These are phyloP conservation scores for Chaetothyriales sp. DNA, from an alignment of 2,329 filamentous ascomycete species.

Conservation along the genomic window DNA sequence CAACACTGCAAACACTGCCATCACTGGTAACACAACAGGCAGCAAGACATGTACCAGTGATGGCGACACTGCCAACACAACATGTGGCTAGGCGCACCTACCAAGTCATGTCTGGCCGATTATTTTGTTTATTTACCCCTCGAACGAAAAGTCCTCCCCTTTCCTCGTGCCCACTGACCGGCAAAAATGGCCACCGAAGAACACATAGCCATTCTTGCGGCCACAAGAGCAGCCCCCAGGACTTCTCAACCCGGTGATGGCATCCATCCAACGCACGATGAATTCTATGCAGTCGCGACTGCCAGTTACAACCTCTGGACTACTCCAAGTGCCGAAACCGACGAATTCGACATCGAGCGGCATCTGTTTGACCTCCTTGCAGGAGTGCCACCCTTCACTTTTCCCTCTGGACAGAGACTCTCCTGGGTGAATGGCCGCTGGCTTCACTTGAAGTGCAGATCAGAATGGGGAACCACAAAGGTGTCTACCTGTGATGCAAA, in stretches of 20 bases:
- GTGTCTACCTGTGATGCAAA: neutral
- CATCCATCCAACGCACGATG: neutral
- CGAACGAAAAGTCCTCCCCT: too few species aligned
- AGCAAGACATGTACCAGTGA: too few species aligned
- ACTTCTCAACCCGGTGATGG: neutral
- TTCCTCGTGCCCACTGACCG: too few species aligned
- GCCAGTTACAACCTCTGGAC: constrained; percentile 1
- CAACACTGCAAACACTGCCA: too few species aligned
- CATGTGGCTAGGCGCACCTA: too few species aligned
- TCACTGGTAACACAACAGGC: too few species aligned
- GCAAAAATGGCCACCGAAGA: too few species aligned
- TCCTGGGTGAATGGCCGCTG: constrained; percentile 1
- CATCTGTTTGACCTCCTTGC: constrained; percentile 1
- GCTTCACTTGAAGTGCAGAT: constrained; percentile 3
- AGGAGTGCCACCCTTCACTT: constrained; percentile 1
- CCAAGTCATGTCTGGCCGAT: too few species aligned
- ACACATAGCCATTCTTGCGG: too few species aligned
- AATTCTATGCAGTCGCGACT: constrained; percentile 1
- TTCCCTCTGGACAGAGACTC: neutral
- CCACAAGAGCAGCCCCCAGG: neutral
- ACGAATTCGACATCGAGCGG: constrained; percentile 2
- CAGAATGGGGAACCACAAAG: constrained; percentile 2
- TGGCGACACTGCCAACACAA: too few species aligned
- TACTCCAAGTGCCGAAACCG: neutral
- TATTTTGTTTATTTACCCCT: too few species aligned